Base-by-base conservation (phyloP, 2,329 filamentous ascomycete species). In the Diaporthe velutina region DNA sequence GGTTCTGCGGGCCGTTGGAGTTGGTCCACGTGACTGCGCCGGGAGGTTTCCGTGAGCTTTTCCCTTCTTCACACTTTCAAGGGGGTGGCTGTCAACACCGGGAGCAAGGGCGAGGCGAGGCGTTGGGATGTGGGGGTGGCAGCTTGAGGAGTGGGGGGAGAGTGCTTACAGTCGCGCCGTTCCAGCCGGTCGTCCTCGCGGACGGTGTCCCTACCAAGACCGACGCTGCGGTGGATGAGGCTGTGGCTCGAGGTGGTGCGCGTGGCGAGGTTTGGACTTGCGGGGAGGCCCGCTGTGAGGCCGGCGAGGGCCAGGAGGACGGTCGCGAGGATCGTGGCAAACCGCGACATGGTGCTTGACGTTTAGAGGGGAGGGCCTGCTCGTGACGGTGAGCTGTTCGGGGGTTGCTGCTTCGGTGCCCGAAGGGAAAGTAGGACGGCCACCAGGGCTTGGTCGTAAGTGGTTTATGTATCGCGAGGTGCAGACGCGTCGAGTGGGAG, bases 1-100 rank as follows among this genome's bases (percentile, higher is more conserved):
- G 70, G 70, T 64, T 66, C 70, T 75, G 74, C 17, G 45, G 25
- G 2, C 52, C 30, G 28, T 54, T 30, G 30, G 61, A 48, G 61
- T 75, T 60, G 38, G 55, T 64, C 74, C 74, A 75, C 28, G 67
- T 73, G 70, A 75, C 70, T 72, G 30, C 12, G 28, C n/a, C n/a
- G n/a, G 9, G 2, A 9, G 22, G 1, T n/a, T 9, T 9, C 17
- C 30, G 54, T 50, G 45, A 60, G 57, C 42, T 48, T 54, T 57
- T 54, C 4, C n/a, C n/a, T 52, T 17, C n/a, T n/a, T 64, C n/a
- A 15, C 7, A 35, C 42, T 50, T 66, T 3, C 52, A 19, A 22
- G 28, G 60, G 28, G 13, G 19, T 3, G 28, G 13, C 12, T 3
- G 17, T 35, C 45, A 22, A 45, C 22, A 58, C 19, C 22, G 12